Percentiles rank a stretch among this genome's conserved stretches.
Conservation (phyloP, 75 land plant species). For the Cupressus sempervirens region DNA sequence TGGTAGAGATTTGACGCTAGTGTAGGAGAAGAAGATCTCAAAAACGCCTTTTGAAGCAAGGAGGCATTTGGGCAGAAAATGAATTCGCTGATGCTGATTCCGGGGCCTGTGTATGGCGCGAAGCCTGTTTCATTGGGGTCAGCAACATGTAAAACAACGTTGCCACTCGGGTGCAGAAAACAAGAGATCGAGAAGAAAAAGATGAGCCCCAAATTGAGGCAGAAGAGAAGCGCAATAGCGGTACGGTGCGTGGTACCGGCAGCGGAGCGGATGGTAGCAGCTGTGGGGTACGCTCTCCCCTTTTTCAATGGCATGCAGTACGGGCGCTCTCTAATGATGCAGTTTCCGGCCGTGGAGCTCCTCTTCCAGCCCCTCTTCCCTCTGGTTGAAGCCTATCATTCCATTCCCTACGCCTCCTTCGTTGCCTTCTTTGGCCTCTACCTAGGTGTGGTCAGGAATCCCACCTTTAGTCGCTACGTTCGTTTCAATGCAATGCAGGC, state of each 20-base stretch:
- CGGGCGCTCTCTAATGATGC: constrained; percentile 72
- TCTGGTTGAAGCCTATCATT: constrained; percentile 55
- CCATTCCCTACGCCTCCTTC: constrained; percentile 76
- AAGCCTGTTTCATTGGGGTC: neutral
- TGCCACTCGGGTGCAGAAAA: neutral
- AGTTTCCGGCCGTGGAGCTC: constrained; percentile 41
- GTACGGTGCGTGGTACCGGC: constrained; percentile 30
- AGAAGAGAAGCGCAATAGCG: neutral
- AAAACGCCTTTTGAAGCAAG: too few relatives aligned
- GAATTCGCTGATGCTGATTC: neutral
- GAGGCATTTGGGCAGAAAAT: neutral
- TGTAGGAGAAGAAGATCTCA: too few relatives aligned
- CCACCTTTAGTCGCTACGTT: constrained; percentile 58
- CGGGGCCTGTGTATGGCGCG: neutral
- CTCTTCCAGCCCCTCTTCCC: constrained; percentile 66
- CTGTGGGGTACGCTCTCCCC: constrained; percentile 73
- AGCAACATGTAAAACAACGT: neutral
- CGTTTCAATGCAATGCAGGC: constrained; percentile 97
- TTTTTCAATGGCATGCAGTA: constrained; percentile 86
- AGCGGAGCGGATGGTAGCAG: constrained; percentile 69
- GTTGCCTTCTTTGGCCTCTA: constrained; percentile 88
- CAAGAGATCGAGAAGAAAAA: neutral
- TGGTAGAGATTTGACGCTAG: too few relatives aligned
- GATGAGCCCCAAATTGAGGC: neutral
- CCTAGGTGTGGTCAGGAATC: constrained; percentile 75